A percentile compares a stretch with the other conserved stretches of the same genome.
Conservation (phyloP, 345 rosid genomes). For the Lumnitzera littorea region DNA sequence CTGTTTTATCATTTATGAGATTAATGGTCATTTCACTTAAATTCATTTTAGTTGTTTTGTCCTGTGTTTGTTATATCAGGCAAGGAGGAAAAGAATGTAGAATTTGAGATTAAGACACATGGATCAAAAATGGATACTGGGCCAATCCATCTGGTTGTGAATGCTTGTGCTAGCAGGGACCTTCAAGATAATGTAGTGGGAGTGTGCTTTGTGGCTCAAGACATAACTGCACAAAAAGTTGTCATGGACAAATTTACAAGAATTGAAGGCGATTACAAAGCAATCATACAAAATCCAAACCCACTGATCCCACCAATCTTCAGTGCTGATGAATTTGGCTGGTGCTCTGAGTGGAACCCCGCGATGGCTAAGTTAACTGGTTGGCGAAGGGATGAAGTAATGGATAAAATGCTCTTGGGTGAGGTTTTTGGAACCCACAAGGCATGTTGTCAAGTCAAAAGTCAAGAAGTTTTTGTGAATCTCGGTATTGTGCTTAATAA, state of each 20-base stretch:
- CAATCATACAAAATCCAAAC: conserved; percentile 85
- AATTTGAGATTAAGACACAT: conserved; percentile 80
- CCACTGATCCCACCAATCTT: conserved; percentile 94
- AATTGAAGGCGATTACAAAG: conserved; percentile 93
- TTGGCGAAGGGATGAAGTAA: conserved; percentile 73
- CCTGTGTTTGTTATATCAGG: conserved; percentile 31
- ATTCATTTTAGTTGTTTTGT: background rate
- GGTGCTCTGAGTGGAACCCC: conserved; percentile 98
- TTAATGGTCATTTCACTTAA: no score
- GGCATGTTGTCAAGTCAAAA: conserved; percentile 75
- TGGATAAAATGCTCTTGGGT: conserved; percentile 80
- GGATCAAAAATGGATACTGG: conserved; percentile 46
- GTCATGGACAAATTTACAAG: conserved; percentile 95
- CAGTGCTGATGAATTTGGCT: conserved; percentile 83
- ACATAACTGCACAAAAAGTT: conserved; percentile 76
- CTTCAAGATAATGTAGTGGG: conserved; percentile 77
- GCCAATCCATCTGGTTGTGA: conserved; percentile 76
- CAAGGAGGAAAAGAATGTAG: conserved; percentile 73
- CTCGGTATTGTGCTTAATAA: conserved; percentile 70
- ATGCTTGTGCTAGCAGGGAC: conserved; percentile 92
- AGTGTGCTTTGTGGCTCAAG: conserved; percentile 94
- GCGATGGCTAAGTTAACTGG: conserved; percentile 80
- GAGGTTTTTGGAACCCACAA: conserved; percentile 75
- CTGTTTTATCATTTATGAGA: no score
- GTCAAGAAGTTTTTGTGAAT: conserved; percentile 72